Percentiles rank a stretch among this genome's conserved stretches.
Evolutionary conservation across 2,329 filamentous ascomycete genomes (phyloP).

Genomic region (Didymella lethalis): DNA sequence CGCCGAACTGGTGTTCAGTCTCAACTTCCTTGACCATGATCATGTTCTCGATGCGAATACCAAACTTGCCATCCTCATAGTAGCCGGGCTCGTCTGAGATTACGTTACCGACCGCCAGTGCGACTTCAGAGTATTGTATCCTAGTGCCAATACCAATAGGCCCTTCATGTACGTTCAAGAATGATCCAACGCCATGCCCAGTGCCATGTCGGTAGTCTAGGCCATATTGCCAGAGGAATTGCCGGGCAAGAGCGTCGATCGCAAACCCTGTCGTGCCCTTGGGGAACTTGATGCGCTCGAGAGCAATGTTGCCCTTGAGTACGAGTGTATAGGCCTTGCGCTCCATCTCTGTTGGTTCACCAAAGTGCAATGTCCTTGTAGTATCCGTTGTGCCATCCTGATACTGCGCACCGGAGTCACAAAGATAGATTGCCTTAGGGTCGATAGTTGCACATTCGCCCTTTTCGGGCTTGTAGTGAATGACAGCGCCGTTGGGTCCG

Average conservation of each 20-base stretch:
- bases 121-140: conserved; percentile 88
- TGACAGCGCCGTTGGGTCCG: conserved; percentile 89
- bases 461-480: conserved; percentile 89
- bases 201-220: conserved; percentile 97
- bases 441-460: conserved; percentile 85
- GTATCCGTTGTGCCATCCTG: conserved; percentile 95
- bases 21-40: conserved; percentile 89
- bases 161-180: conserved; percentile 95
- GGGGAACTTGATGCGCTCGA: conserved; percentile 87
- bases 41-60: conserved; percentile 96
- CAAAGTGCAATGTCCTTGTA: conserved; percentile 92
- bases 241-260: conserved; percentile 85
- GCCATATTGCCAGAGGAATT: conserved; percentile 91
- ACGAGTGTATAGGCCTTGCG: conserved; percentile 92
- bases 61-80: conserved; percentile 94
- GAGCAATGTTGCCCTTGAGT: conserved; percentile 88
- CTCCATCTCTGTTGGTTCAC: conserved; percentile 81
- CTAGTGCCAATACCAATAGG: conserved; percentile 95
- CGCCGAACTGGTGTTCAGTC: conserved; percentile 86
- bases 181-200: conserved; percentile 94
- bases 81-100: conserved; percentile 96
- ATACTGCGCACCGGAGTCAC: conserved; percentile 97
- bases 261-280: conserved; percentile 96
- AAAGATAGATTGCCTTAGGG: conserved; percentile 86
- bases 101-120: conserved; percentile 90